These are phyloP conservation scores for Neocucurbitaria cava DNA, from an alignment of 2,329 filamentous ascomycete genomes.

Conservation along the genomic window DNA sequence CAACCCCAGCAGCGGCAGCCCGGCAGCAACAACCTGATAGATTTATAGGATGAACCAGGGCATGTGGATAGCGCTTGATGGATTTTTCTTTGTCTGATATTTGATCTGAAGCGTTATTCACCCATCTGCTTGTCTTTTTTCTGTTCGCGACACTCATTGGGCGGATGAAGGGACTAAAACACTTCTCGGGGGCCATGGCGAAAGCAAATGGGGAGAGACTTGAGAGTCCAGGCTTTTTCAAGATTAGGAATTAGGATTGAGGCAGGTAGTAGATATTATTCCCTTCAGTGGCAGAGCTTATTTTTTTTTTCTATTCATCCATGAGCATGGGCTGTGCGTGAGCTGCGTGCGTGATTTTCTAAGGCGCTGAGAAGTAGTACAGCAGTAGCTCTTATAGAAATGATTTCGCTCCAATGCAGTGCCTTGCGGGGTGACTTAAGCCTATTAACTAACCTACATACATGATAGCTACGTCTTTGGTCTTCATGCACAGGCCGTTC, in stretches of 20 bases:
- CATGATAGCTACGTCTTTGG: not conserved
- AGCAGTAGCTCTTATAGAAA: not conserved
- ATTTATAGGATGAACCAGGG: conserved; percentile 54
- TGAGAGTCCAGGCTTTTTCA: not conserved
- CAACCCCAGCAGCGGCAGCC: conserved; percentile 50
- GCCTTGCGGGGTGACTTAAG: not conserved
- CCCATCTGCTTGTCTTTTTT: conserved; percentile 11
- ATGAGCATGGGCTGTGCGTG: conserved; percentile 10
- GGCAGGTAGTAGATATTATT: conserved; percentile 24
- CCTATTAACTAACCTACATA: not conserved
- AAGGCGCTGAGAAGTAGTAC: not conserved
- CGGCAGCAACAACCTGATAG: conserved; percentile 66
- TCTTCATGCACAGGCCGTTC: too few species aligned
- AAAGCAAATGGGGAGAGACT: conserved; percentile 3
- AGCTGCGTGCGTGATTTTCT: conserved; percentile 10
- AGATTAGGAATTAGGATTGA: too few species aligned
- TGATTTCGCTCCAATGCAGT: not conserved
- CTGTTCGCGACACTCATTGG: conserved; percentile 12
- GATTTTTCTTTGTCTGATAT: conserved; percentile 31
- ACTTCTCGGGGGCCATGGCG: conserved; percentile 9
- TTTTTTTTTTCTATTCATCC: conserved; percentile 14
- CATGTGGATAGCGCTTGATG: not conserved
- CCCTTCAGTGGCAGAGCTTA: conserved; percentile 17
- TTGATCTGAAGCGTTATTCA: conserved; percentile 22
- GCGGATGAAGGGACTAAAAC: conserved; percentile 19